These are phyloP conservation scores for Eimeria maxima DNA, from an alignment of 169 alveolate species.

Conservation along the genomic window DNA sequence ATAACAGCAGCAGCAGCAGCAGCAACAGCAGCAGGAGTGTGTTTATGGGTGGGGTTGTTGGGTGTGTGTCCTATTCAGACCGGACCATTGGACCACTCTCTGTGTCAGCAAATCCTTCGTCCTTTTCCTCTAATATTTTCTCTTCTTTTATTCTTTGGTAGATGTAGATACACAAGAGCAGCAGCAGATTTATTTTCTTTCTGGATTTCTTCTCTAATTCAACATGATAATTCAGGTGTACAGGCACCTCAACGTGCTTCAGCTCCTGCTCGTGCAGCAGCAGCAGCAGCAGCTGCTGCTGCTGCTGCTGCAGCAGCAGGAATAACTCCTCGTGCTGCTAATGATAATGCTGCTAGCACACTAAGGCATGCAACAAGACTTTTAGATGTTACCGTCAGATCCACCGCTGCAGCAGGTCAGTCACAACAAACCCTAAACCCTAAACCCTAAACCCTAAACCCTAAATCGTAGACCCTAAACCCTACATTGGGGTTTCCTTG, in stretches of 20 bases:
- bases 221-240: background rate
- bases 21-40: background rate
- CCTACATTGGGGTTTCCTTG: no score
- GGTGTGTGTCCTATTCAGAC: background rate
- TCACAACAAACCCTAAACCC: background rate
- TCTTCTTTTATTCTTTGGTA: background rate
- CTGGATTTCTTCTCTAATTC: background rate
- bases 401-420: conserved; percentile 47
- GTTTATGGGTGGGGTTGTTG: background rate
- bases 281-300: background rate
- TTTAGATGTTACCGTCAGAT: background rate
- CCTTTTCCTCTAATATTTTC: background rate
- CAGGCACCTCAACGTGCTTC: background rate
- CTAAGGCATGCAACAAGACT: conserved; percentile 31
- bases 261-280: background rate
- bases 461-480: background rate
- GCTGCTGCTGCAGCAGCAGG: no score
- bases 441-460: background rate
- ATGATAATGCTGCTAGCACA: background rate
- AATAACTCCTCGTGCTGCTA: no score
- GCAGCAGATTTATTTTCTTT: background rate
- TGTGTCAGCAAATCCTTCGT: background rate
- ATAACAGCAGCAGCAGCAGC: conserved; percentile 8
- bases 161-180: background rate
- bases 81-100: background rate